These are phyloP conservation scores for Volvox africanus DNA, from an alignment of 139 green algal species.

Conservation along the genomic window DNA sequence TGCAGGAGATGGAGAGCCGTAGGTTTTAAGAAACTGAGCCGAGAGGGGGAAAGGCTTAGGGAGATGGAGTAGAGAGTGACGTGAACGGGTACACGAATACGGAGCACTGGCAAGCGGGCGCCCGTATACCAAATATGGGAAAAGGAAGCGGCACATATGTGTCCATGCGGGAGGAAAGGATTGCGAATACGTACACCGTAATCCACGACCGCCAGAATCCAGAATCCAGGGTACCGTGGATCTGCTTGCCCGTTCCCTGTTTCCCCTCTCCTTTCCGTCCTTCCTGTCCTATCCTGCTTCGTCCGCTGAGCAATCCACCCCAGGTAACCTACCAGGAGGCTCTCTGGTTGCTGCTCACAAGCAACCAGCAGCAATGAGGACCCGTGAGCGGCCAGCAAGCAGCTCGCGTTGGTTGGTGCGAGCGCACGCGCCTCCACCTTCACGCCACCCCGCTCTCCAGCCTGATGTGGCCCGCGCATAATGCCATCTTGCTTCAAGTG, in stretches of 20 bases:
- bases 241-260: background rate
- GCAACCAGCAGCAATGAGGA: constrained; percentile 35
- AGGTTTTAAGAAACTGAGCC: too few relatives aligned
- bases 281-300: too few relatives aligned
- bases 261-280: background rate
- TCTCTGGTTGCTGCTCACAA: constrained; percentile 40
- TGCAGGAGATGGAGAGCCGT: background rate
- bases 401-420: background rate
- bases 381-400: constrained; percentile 14
- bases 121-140: too few relatives aligned
- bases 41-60: background rate
- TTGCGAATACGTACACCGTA: too few relatives aligned
- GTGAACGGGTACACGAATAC: too few relatives aligned
- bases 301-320: background rate
- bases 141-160: too few relatives aligned
- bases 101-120: too few relatives aligned
- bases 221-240: too few relatives aligned
- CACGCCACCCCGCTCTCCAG: background rate
- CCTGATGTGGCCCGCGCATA: background rate
- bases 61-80: background rate
- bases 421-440: background rate
- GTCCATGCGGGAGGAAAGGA: too few relatives aligned
- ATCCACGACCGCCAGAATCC: too few relatives aligned
- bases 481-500: background rate
- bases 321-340: constrained; percentile 22